Base-by-base conservation (phyloP, 2,329 filamentous ascomycete genomes). In the Aspergillus spinulosporus region DNA sequence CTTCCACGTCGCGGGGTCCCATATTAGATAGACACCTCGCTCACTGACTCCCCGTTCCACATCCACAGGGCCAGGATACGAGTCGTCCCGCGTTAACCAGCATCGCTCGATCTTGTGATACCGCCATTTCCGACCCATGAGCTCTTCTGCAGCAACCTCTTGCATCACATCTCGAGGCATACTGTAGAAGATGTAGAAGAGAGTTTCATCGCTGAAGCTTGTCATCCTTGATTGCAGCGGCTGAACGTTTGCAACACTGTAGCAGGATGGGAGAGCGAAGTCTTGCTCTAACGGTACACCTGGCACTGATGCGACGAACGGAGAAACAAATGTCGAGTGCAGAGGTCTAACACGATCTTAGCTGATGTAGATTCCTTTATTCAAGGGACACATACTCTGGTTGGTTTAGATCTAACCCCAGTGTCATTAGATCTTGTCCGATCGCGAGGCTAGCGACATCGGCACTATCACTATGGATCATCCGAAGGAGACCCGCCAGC, bases 111-210 rank as follows among this genome's bases (percentile, higher is more conserved):
- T 69, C 68, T 80, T 81, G 65, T 81, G 78, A 62, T 80, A 81
- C 49, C 78, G 71, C 78, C 78, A 81, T 62, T 81, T 81, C 58
- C 78, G 74, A 15, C 75, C 73, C 73, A 80, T 80, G 65, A 88
- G 72, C 66, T 88, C 85, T 56, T 81, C 78, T 5, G 85, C 85
- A 4, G 85, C 85, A 47, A 86, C 75, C 66, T 88, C 86, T 66
- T 88, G 86, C 68, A 85, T 78, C 54, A 87, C 80, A 65, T 88
- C 85, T 57, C 83, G 78, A 11, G 85, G 84, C 74, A 84, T 82
- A 59, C 84, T 85, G 72, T 88, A 88, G 77, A 88, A 88, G 58
- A 88, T 86, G 66, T 84, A 85, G 68, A 88, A 86, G 3, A 88
- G 76, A 0, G 86, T 88, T 68, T 88, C 86, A 61, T 84, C 79